Percentiles rank a stretch among this genome's conserved stretches.
Evolutionary conservation across 1,139 yeast genomes (phyloP).

Genomic region (Wickerhamomyces sp.): DNA sequence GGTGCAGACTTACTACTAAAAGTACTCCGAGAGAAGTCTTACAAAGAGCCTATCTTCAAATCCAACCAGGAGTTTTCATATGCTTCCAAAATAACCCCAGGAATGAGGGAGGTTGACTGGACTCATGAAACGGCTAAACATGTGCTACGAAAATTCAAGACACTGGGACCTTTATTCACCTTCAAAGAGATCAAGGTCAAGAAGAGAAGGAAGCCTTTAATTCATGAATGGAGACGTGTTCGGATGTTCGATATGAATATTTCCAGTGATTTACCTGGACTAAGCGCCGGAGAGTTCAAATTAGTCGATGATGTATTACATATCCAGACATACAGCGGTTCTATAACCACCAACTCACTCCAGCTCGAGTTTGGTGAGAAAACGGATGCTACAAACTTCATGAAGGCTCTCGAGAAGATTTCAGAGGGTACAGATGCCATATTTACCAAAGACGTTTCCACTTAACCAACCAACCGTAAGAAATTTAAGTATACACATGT

Average conservation of each 20-base stretch:
- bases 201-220: slow-evolving; percentile 23
- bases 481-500: too few relatives aligned
- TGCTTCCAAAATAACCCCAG: slow-evolving; percentile 51
- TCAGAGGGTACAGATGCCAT: slow-evolving; percentile 30
- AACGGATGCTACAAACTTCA: slow-evolving; percentile 42
- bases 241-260: slow-evolving; percentile 35
- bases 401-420: slow-evolving; percentile 38
- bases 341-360: slow-evolving; percentile 31
- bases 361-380: slow-evolving; percentile 52
- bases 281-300: slow-evolving; percentile 40
- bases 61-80: slow-evolving; percentile 38
- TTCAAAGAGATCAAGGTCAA: slow-evolving; percentile 38
- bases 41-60: slow-evolving; percentile 21
- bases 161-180: slow-evolving; percentile 57
- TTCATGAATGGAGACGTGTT: slow-evolving; percentile 37
- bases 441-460: slow-evolving; percentile 4
- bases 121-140: slow-evolving; percentile 28
- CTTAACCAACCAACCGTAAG: not conserved
- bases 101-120: slow-evolving; percentile 46
- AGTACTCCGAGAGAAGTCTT: slow-evolving; percentile 37
- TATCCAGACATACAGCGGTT: slow-evolving; percentile 42
- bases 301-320: slow-evolving; percentile 28
- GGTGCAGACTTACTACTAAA: slow-evolving; percentile 58
- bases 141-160: slow-evolving; percentile 42
- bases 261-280: slow-evolving; percentile 1